These are phyloP conservation scores for Neofusicoccum ribis DNA, from an alignment of 2,329 filamentous ascomycete genomes.

Conservation along the genomic window DNA sequence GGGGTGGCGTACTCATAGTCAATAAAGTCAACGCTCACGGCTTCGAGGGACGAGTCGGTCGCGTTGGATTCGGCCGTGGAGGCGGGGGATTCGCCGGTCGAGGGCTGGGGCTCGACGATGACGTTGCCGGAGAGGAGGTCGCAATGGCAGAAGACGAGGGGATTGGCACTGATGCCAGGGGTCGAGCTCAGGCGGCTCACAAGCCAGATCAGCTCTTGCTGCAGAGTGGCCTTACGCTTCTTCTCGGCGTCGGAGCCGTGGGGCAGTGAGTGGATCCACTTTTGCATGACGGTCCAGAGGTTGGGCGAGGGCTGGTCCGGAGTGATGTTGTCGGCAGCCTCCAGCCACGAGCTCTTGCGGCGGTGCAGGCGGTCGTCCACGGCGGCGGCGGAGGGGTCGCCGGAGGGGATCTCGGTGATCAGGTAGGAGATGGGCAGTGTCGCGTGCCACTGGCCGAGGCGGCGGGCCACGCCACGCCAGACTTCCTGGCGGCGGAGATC, in stretches of 20 bases:
- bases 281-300: constrained; percentile 92
- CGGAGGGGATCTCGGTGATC: constrained; percentile 37
- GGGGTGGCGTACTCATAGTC: constrained; percentile 98
- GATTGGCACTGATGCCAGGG: constrained; percentile 64
- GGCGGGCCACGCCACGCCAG: constrained; percentile 78
- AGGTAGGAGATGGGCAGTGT: constrained; percentile 58
- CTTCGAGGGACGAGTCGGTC: constrained; percentile 20
- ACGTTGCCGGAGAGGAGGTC: constrained; percentile 96
- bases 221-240: constrained; percentile 66
- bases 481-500: constrained; percentile 76
- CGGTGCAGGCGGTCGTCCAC: constrained; percentile 30
- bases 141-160: constrained; percentile 92
- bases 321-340: constrained; percentile 45
- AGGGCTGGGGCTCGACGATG: constrained; percentile 67
- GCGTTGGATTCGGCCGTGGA: constrained; percentile 26
- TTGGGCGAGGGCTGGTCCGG: constrained; percentile 76
- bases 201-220: constrained; percentile 72
- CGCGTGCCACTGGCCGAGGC: constrained; percentile 92
- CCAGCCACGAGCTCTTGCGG: constrained; percentile 35
- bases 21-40: constrained; percentile 72
- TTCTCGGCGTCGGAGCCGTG: constrained; percentile 68
- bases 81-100: constrained; percentile 33
- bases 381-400: constrained; percentile 27
- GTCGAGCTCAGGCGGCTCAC: constrained; percentile 72
- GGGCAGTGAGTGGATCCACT: constrained; percentile 88